Conservation (phyloP, 2,329 filamentous ascomycete genomes). For the Pseudogymnoascus destructans region DNA sequence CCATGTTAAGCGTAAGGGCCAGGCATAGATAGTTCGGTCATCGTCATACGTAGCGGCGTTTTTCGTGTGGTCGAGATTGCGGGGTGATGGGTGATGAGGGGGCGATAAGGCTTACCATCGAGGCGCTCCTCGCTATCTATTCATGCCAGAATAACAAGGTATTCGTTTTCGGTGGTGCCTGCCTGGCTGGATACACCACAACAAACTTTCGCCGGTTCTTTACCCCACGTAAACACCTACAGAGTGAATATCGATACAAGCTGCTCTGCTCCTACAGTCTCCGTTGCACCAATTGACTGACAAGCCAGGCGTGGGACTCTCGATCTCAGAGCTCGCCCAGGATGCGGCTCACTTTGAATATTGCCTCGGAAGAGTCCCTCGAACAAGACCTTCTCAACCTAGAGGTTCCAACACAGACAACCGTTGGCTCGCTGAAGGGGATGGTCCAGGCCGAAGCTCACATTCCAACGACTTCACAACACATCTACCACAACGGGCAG, state of each 20-base stretch:
- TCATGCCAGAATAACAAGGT: slow-evolving; percentile 4
- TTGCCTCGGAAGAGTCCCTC: slow-evolving; percentile 51
- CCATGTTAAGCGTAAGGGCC: slow-evolving; percentile 7
- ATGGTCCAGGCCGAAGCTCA: slow-evolving; percentile 74
- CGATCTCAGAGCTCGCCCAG: slow-evolving; percentile 8
- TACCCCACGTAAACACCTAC: slow-evolving; percentile 1
- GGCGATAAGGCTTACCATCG: slow-evolving; percentile 7
- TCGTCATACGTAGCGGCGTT: slow-evolving; percentile 1
- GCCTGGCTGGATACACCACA: slow-evolving; percentile 3
- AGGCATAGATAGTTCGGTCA: neutral
- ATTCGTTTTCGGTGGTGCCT: neutral
- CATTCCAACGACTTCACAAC: slow-evolving; percentile 59
- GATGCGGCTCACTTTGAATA: slow-evolving; percentile 80
- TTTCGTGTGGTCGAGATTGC: neutral
- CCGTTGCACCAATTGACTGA: neutral
- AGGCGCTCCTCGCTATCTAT: neutral
- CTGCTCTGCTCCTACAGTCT: neutral
- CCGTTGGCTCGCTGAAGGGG: slow-evolving; percentile 71
- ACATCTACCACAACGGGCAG: slow-evolving; percentile 81
- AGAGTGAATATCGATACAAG: neutral
- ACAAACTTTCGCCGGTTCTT: neutral
- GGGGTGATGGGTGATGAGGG: neutral
- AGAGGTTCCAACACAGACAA: slow-evolving; percentile 72
- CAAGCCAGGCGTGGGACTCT: neutral
- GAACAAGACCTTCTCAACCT: slow-evolving; percentile 69